A percentile compares a stretch with the other conserved stretches of the same genome.
These are phyloP conservation scores for Teunomyces kruisii DNA, from an alignment of 805 yeast species.

Conservation along the genomic window DNA sequence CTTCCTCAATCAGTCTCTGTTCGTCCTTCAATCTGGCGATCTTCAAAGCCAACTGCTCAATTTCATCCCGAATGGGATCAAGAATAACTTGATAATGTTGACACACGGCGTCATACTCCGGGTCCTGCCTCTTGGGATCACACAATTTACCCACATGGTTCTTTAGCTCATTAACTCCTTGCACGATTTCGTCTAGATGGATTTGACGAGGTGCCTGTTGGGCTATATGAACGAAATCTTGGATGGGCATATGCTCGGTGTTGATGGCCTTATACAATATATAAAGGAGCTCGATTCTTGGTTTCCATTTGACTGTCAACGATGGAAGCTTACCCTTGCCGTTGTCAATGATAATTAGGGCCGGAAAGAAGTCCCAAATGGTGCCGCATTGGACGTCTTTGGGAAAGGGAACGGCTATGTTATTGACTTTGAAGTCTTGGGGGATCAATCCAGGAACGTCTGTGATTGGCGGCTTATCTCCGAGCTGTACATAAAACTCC, in stretches of 20 bases:
- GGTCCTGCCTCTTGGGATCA: background rate
- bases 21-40: background rate
- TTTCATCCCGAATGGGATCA: background rate
- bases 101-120: background rate
- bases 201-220: background rate
- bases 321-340: background rate
- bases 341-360: background rate
- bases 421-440: background rate
- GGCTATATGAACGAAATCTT: background rate
- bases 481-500: background rate
- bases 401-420: background rate
- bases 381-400: background rate
- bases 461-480: background rate
- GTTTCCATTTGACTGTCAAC: conserved; percentile 1
- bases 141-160: background rate
- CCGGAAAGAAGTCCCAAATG: conserved; percentile 2
- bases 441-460: background rate
- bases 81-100: background rate
- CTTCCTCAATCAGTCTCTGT: background rate
- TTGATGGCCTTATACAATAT: background rate
- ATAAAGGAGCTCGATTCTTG: background rate
- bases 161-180: background rate
- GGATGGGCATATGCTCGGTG: background rate
- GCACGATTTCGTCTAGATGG: background rate
- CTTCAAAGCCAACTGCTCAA: background rate